Conservation (phyloP, 305 asterid genomes). For the Fraxinus sp. region DNA sequence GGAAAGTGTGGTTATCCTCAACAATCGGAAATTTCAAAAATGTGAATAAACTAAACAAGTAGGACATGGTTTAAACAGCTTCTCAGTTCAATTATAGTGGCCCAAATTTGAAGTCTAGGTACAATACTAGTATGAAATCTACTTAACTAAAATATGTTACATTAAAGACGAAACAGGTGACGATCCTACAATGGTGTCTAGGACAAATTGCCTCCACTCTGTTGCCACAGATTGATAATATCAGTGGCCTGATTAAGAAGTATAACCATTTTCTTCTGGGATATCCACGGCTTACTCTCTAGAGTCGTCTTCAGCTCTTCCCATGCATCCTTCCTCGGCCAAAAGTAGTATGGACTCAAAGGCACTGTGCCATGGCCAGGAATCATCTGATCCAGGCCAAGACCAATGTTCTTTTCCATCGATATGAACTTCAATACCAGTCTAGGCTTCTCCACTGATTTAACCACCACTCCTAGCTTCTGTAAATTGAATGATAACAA, state of each 20-base stretch:
- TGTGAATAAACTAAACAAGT: not conserved
- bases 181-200: constrained; percentile 8
- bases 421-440: constrained; percentile 81
- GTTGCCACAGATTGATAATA: constrained; percentile 95
- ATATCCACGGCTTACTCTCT: constrained; percentile 48
- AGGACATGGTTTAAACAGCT: not conserved
- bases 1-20: not conserved
- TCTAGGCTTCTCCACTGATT: constrained; percentile 48
- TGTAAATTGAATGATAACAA: constrained; percentile 19
- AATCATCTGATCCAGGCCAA: constrained; percentile 65
- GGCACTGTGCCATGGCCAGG: constrained; percentile 81
- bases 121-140: not conserved
- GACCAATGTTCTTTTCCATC: constrained; percentile 96
- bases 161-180: constrained; percentile 13
- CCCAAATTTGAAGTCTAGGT: not conserved
- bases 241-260: constrained; percentile 94
- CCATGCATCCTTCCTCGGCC: constrained; percentile 62
- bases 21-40: not conserved
- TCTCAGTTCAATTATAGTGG: not conserved
- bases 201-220: constrained; percentile 85
- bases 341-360: constrained; percentile 45
- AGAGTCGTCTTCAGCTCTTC: constrained; percentile 41
- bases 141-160: constrained; percentile 10
- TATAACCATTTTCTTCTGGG: constrained; percentile 65
- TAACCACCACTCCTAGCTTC: constrained; percentile 34